Evolutionary conservation across 371 early-diverging fungal genomes (phyloP).

Genomic region (Parasitella parasitica): DNA sequence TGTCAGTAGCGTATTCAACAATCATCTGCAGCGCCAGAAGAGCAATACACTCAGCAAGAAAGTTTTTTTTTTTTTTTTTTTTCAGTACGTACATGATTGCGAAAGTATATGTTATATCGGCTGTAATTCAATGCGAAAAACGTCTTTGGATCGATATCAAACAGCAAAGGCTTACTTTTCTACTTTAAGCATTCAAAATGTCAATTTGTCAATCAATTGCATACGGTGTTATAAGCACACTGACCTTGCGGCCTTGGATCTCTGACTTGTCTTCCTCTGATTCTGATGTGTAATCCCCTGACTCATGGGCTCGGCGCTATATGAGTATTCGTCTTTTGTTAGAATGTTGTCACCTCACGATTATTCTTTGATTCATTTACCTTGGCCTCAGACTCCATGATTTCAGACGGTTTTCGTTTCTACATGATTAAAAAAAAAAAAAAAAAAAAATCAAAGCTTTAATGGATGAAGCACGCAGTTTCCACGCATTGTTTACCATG

Average conservation of each 20-base stretch:
- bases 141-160: slow-evolving; percentile 45
- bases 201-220: background rate
- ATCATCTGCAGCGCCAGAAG: background rate
- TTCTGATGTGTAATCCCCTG: background rate
- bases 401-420: slow-evolving; percentile 2
- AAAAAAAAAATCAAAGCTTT: too few species aligned
- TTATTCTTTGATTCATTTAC: background rate
- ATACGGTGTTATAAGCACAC: background rate
- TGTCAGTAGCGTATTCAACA: slow-evolving; percentile 47
- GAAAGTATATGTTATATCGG: slow-evolving; percentile 69
- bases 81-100: slow-evolving; percentile 61
- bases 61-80: background rate
- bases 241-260: slow-evolving; percentile 1
- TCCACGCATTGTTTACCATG: slow-evolving; percentile 28
- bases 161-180: slow-evolving; percentile 34
- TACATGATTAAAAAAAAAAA: too few species aligned
- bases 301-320: background rate
- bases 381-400: background rate
- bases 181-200: background rate
- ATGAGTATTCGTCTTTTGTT: too few species aligned
- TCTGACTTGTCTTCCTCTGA: background rate
- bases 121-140: slow-evolving; percentile 73
- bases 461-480: background rate
- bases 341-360: too few species aligned
- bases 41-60: background rate